Conservation (phyloP, 1,284 basidiomycete genomes). For the Butyriboletus appendiculatus region DNA sequence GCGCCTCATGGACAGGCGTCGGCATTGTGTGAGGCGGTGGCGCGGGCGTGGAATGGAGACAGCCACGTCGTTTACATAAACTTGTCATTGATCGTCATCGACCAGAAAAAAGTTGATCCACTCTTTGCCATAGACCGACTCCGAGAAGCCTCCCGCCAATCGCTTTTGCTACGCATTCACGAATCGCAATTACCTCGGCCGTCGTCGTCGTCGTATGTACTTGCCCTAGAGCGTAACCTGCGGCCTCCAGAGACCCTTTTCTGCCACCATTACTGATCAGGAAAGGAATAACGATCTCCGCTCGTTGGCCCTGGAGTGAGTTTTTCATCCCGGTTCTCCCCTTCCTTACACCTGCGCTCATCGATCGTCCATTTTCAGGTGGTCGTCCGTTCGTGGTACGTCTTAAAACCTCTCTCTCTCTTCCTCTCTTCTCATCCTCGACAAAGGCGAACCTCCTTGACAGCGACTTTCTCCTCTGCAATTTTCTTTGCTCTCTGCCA, state of each 20-base stretch:
- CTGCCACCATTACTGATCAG: constrained; percentile 69
- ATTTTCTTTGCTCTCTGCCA: constrained; percentile 21
- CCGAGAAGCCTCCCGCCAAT: constrained; percentile 15
- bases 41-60: constrained; percentile 5
- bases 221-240: constrained; percentile 24
- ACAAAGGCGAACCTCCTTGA: constrained; percentile 78
- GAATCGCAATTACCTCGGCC: constrained; percentile 31
- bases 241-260: constrained; percentile 41
- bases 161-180: constrained; percentile 23
- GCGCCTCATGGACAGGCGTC: constrained; percentile 20
- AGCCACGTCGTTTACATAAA: constrained; percentile 29
- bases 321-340: constrained; percentile 28
- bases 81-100: constrained; percentile 13
- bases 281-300: constrained; percentile 77
- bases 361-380: constrained; percentile 47
- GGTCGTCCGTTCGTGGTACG: constrained; percentile 77
- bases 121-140: not conserved
- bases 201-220: constrained; percentile 40
- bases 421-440: constrained; percentile 20
- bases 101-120: constrained; percentile 19
- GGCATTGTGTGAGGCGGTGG: constrained; percentile 1
- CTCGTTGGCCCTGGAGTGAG: constrained; percentile 78
- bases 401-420: constrained; percentile 18
- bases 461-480: constrained; percentile 35
- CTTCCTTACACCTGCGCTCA: constrained; percentile 9